Evolutionary conservation across 257 asterid genomes (phyloP).

Genomic region (Coffea eugenioides): DNA sequence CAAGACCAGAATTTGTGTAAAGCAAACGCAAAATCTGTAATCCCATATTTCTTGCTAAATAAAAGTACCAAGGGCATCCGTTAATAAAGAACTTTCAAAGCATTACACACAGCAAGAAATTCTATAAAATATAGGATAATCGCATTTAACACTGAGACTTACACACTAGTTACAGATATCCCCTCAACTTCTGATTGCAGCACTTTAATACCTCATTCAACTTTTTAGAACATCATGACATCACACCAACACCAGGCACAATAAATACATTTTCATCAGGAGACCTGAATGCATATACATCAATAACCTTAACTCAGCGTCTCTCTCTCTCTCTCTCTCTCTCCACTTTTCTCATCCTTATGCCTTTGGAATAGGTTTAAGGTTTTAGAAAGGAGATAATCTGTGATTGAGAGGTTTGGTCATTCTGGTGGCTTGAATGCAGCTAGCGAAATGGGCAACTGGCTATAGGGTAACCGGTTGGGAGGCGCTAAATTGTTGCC

Average conservation of each 20-base stretch:
- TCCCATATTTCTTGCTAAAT: not conserved
- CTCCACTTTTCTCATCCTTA: too few relatives aligned
- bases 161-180: too few relatives aligned
- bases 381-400: too few relatives aligned
- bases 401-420: not conserved
- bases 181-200: not conserved
- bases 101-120: not conserved
- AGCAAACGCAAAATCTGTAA: constrained; percentile 76
- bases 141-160: not conserved
- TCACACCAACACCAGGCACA: not conserved
- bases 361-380: too few relatives aligned
- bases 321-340: not conserved
- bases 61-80: not conserved
- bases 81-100: not conserved
- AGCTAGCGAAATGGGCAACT: not conserved
- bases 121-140: not conserved
- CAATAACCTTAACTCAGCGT: not conserved
- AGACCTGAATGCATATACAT: not conserved
- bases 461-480: not conserved
- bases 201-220: not conserved
- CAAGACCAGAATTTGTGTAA: constrained; percentile 12
- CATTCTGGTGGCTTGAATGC: not conserved
- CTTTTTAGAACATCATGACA: not conserved
- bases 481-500: too few relatives aligned
- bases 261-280: not conserved